Percentiles rank a stretch among this genome's conserved stretches.
Conservation (phyloP, 345 rosid genomes). For the Kandelia obovata region DNA sequence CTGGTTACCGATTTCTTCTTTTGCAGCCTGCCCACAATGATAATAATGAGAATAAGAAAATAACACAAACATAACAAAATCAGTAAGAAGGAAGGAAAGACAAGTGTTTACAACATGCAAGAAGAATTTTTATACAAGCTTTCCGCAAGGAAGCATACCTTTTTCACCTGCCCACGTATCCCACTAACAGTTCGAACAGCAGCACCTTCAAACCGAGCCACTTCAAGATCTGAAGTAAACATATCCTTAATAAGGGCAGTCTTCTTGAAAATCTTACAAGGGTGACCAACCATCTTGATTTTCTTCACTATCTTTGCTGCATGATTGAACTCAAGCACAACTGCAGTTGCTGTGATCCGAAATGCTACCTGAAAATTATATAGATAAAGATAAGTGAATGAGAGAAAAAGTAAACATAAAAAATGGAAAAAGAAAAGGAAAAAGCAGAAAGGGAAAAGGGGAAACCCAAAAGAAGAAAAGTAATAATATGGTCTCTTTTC, state of each 20-base stretch:
- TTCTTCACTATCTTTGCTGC: constrained; percentile 71
- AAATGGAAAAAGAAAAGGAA: not conserved
- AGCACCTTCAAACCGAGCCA: constrained; percentile 88
- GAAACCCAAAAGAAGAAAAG: too few relatives aligned
- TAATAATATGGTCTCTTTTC: too few relatives aligned
- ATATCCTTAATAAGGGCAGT: constrained; percentile 82
- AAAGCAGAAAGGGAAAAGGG: not conserved
- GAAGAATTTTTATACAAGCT: not conserved
- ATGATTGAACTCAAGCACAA: constrained; percentile 78
- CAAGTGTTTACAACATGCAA: not conserved
- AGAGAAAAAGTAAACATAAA: not conserved
- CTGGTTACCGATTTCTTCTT: constrained; percentile 67
- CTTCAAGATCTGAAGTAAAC: constrained; percentile 95
- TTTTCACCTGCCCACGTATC: constrained; percentile 88
- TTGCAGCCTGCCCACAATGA: constrained; percentile 54
- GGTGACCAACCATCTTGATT: constrained; percentile 82
- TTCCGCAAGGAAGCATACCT: constrained; percentile 37
- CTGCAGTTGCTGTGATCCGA: constrained; percentile 80
- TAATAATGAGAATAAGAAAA: not conserved
- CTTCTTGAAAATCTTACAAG: constrained; percentile 84
- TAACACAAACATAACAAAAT: not conserved
- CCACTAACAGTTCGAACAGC: constrained; percentile 87
- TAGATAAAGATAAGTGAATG: constrained; percentile 19
- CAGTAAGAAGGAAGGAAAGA: not conserved
- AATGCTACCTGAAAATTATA: constrained; percentile 58